Percentiles rank a stretch among this genome's conserved stretches.
These are phyloP conservation scores for Otatea glauca DNA, from an alignment of 176 grass and related monocot species.

Conservation along the genomic window DNA sequence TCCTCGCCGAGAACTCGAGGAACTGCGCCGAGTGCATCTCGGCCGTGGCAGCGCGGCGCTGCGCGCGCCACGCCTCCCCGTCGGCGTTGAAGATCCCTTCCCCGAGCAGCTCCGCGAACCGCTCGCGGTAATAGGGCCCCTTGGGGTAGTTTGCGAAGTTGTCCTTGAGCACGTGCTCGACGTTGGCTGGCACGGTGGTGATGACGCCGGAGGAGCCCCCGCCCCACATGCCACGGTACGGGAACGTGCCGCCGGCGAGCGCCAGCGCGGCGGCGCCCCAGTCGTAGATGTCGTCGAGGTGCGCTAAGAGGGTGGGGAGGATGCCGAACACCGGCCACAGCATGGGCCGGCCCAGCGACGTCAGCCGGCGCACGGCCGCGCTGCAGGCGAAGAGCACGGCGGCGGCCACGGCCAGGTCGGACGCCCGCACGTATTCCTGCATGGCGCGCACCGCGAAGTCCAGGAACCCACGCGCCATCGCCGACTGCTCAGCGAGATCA, in stretches of 20 bases:
- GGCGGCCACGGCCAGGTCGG: slow-evolving; percentile 50
- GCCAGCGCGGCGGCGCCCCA: slow-evolving; percentile 52
- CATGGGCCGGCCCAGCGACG: slow-evolving; percentile 52
- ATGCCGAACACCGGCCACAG: slow-evolving; percentile 83
- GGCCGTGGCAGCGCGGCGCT: slow-evolving; percentile 64
- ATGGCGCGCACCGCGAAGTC: not conserved
- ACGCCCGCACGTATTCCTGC: slow-evolving; percentile 25
- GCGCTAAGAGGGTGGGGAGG: slow-evolving; percentile 59
- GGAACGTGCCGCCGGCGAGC: slow-evolving; percentile 68
- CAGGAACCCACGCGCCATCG: not conserved
- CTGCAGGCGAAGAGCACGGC: slow-evolving; percentile 55
- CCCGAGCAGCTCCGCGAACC: slow-evolving; percentile 82
- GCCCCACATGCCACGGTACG: slow-evolving; percentile 78
- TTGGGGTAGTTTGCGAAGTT: slow-evolving; percentile 92
- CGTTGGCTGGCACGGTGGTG: slow-evolving; percentile 66
- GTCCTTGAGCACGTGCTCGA: slow-evolving; percentile 76
- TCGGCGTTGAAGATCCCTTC: slow-evolving; percentile 93
- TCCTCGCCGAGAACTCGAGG: slow-evolving; percentile 55
- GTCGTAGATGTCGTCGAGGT: slow-evolving; percentile 60
- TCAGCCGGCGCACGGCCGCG: slow-evolving; percentile 41
- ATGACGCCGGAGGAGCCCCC: slow-evolving; percentile 59
- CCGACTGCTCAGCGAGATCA: not conserved
- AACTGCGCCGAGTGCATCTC: slow-evolving; percentile 91
- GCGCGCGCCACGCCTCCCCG: slow-evolving; percentile 62
- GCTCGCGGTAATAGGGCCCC: slow-evolving; percentile 80